A percentile compares a stretch with the other conserved stretches of the same genome.
phyloP scores from a whole-genome alignment of 345 rosid genomes.

The Sonneratia caseolaris region DNA sequence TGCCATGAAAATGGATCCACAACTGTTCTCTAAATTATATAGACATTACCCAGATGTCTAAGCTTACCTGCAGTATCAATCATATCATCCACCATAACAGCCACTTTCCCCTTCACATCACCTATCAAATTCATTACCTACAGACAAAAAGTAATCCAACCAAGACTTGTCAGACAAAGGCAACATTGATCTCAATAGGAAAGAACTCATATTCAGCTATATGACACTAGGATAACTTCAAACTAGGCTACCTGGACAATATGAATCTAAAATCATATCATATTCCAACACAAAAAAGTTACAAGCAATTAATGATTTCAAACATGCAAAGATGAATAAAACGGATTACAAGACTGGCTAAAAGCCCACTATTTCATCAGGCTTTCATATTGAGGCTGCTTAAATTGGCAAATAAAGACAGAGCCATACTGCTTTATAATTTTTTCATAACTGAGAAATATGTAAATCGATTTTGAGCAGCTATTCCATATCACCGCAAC shows the following conservation, averaged over 20 bases:
- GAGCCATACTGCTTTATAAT: neutral
- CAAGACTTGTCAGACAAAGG: neutral
- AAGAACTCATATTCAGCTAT: neutral
- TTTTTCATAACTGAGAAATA: neutral
- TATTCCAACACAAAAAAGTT: neutral
- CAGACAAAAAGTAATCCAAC: constrained; percentile 3
- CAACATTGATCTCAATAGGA: neutral
- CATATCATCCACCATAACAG: constrained; percentile 98
- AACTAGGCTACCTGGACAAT: neutral
- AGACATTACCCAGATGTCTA: constrained; percentile 6
- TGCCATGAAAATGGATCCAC: neutral
- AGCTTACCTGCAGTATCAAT: constrained; percentile 90
- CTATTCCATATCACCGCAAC: neutral
- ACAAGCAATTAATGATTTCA: neutral
- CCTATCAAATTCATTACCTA: constrained; percentile 98
- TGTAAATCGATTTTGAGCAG: neutral
- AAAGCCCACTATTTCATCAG: neutral
- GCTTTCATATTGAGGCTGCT: too few species aligned
- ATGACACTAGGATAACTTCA: neutral
- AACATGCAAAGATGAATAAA: neutral
- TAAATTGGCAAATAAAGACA: neutral
- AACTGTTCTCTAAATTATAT: neutral
- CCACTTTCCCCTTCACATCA: constrained; percentile 93
- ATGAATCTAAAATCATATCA: neutral
- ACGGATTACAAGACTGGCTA: neutral